Base-by-base conservation (phyloP, 2,329 filamentous ascomycete genomes). In the Bimuria novae-zelandiae region DNA sequence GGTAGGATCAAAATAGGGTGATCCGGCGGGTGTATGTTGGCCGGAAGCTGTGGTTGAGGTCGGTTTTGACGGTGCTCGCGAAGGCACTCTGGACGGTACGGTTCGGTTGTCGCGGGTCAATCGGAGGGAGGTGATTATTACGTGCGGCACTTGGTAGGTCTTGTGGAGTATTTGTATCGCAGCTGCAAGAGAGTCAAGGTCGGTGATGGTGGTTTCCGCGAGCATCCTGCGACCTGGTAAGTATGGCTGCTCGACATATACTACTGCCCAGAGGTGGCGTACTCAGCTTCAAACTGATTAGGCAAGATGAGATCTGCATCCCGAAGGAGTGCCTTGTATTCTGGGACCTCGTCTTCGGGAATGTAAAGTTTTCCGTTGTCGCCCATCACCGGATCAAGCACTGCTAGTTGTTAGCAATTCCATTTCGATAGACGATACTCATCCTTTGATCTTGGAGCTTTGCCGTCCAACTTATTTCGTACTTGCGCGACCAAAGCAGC, bases 201-300 rank as follows among this genome's bases (percentile, higher is more conserved):
- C 89, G 43, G 81, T 83, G 58, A 97, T 96, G 61, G 88, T 88
- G 56, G 92, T 85, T n/a, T 87, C 90, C 7, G 90, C 94, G 30
- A 97, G 84, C 30, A 92, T 80, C 69, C 91, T 96, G 54, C 17
- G 29, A 21, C 14, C 40, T 22, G n/a, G 2, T 37, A 7, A 37
- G 22, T 42, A 44, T 19, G 40, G 45, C 23, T 32, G 57, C 43
- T 54, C 52, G 19, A 14, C 35, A 33, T 7, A 17, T 16, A 7
- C 21, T 22, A 7, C n/a, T 37, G 17, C 17, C 1, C 2, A 27
- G 16, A 16, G 21, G 8, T n/a, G 7, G 19, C 86, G 63, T 79
- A 95, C 90, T 99, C 93, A 37, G 92, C 91, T 78, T 99, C 94
- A 62, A 97, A 99, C 65, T 97, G 93, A 71, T 99, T 99, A 3